Evolutionary conservation across 1,284 basidiomycete genomes (phyloP).

Genomic region (Heterobasidion parviporum): DNA sequence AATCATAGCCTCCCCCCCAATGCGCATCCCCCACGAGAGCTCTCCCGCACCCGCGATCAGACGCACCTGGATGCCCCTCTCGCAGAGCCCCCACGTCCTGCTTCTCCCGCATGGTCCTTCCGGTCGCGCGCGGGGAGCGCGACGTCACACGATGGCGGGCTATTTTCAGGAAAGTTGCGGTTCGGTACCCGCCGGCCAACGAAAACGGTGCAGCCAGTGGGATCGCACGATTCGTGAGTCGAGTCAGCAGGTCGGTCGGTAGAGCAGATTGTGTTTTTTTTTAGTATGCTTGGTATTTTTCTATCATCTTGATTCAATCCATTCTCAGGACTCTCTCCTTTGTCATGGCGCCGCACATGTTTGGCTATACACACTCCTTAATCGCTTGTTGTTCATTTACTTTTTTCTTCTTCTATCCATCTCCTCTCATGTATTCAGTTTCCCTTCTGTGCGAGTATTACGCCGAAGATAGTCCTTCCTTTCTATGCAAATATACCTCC

Average conservation of each 20-base stretch:
- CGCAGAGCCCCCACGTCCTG: conserved; percentile 49
- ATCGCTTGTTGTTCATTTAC: conserved; percentile 12
- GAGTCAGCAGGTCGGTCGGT: not conserved
- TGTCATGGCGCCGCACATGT: conserved; percentile 15
- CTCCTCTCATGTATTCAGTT: not conserved
- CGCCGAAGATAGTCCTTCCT: not conserved
- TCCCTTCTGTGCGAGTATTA: not conserved
- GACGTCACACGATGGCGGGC: conserved; percentile 54
- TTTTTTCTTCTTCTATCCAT: conserved; percentile 11
- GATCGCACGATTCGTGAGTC: not conserved
- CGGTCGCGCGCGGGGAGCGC: conserved; percentile 66
- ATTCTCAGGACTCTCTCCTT: not conserved
- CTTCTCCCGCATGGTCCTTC: conserved; percentile 75
- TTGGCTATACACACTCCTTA: conserved; percentile 15
- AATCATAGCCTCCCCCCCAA: conserved; percentile 20
- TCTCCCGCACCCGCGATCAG: conserved; percentile 19
- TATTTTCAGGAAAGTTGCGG: conserved; percentile 46
- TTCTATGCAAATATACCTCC: not conserved
- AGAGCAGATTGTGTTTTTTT: not conserved
- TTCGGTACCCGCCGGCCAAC: conserved; percentile 65
- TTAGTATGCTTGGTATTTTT: not conserved
- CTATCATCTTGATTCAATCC: not conserved
- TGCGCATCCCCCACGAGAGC: conserved; percentile 8
- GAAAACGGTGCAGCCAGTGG: conserved; percentile 29
- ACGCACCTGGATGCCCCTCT: conserved; percentile 36